Conservation (phyloP, 495 filamentous ascomycete genomes). For the Rhizodiscina lignyota region DNA sequence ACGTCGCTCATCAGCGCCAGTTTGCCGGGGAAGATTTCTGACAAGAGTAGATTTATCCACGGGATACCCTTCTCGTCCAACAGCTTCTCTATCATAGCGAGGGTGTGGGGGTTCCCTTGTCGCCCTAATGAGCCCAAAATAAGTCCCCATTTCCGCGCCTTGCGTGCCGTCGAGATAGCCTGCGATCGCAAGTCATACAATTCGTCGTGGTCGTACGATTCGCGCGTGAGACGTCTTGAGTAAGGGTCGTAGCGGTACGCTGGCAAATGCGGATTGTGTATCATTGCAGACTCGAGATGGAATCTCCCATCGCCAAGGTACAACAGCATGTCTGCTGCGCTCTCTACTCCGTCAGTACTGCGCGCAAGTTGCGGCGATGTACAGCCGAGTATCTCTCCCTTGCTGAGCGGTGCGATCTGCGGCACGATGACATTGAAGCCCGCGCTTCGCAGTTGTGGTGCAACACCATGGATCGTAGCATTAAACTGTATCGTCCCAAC, state of each 20-base stretch:
- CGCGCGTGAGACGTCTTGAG: conserved; percentile 73
- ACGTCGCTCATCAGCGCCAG: conserved; percentile 85
- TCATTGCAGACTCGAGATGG: conserved; percentile 96
- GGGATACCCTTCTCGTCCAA: conserved; percentile 51
- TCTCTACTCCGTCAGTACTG: conserved; percentile 17
- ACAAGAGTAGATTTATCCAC: conserved; percentile 67
- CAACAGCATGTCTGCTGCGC: conserved; percentile 58
- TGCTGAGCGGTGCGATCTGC: conserved; percentile 80
- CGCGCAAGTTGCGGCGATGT: conserved; percentile 47
- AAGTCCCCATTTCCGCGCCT: conserved; percentile 77
- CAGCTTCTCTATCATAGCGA: conserved; percentile 66
- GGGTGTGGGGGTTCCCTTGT: conserved; percentile 88
- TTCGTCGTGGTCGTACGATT: conserved; percentile 76
- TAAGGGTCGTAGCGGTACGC: conserved; percentile 98
- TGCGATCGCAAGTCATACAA: conserved; percentile 67
- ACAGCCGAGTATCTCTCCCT: conserved; percentile 91
- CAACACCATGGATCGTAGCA: conserved; percentile 74
- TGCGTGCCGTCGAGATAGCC: conserved; percentile 57
- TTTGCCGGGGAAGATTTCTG: conserved; percentile 93
- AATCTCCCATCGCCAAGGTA: conserved; percentile 95
- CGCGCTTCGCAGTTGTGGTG: conserved; percentile 53
- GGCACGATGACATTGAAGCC: conserved; percentile 77
- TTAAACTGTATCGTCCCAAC: conserved; percentile 99
- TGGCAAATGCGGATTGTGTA: conserved; percentile 78
- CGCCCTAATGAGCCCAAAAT: conserved; percentile 85